Percentiles rank a stretch among this genome's conserved stretches.
Evolutionary conservation across 2,329 filamentous ascomycete genomes (phyloP).

Genomic region (Gyromitra esculenta): DNA sequence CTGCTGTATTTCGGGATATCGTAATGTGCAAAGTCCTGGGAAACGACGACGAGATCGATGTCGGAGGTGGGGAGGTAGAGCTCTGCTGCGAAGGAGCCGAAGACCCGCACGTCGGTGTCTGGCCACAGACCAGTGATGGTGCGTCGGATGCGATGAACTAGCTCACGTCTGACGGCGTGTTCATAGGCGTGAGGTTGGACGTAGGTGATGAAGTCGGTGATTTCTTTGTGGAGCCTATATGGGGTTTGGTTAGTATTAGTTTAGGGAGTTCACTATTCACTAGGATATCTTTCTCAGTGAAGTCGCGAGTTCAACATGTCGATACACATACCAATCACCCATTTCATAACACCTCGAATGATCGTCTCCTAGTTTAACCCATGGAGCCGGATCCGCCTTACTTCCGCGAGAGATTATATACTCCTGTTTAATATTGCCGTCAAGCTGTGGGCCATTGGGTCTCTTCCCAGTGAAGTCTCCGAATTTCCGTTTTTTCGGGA

Average conservation of each 20-base stretch:
- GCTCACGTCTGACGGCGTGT: slow-evolving; percentile 74
- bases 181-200: slow-evolving; percentile 82
- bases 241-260: slow-evolving; percentile 53
- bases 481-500: slow-evolving; percentile 54
- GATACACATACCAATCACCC: slow-evolving; percentile 67
- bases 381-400: slow-evolving; percentile 67
- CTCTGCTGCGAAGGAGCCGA: slow-evolving; percentile 94
- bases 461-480: slow-evolving; percentile 43
- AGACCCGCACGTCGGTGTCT: slow-evolving; percentile 74
- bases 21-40: slow-evolving; percentile 67
- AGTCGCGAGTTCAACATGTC: not conserved
- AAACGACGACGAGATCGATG: slow-evolving; percentile 90
- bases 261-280: not conserved
- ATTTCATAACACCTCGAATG: slow-evolving; percentile 67
- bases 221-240: slow-evolving; percentile 84
- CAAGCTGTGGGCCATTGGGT: slow-evolving; percentile 60
- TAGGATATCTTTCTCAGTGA: slow-evolving; percentile 19
- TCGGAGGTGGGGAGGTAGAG: slow-evolving; percentile 82
- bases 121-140: slow-evolving; percentile 69
- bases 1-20: slow-evolving; percentile 65
- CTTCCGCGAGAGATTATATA: slow-evolving; percentile 61
- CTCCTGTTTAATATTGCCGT: slow-evolving; percentile 61
- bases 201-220: slow-evolving; percentile 87
- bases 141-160: slow-evolving; percentile 74
- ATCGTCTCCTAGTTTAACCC: slow-evolving; percentile 66